phyloP scores from a whole-genome alignment of 495 filamentous ascomycete species.

The Chaetomium cochliodes region DNA sequence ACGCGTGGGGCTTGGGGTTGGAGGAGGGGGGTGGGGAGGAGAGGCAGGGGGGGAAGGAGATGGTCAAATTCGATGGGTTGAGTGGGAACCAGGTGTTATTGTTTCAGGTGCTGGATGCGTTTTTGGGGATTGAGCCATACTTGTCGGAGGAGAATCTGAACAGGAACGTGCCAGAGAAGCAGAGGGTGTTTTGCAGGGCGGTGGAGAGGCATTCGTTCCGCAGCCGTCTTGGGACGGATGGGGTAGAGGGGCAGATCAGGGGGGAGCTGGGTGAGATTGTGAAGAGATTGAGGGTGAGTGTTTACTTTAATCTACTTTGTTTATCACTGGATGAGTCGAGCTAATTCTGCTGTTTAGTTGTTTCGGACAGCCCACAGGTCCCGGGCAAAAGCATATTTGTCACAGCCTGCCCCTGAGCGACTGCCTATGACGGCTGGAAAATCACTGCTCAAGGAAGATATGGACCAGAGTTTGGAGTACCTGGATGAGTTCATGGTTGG shows the following conservation, averaged over 20 bases:
- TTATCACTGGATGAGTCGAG: not conserved
- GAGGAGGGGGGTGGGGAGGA: conserved; percentile 21
- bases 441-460: conserved; percentile 37
- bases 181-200: conserved; percentile 35
- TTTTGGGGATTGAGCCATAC: conserved; percentile 45
- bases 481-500: conserved; percentile 28
- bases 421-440: conserved; percentile 48
- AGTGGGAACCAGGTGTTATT: conserved; percentile 46
- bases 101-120: conserved; percentile 46
- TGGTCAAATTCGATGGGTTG: conserved; percentile 45
- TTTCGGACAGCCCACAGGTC: conserved; percentile 43
- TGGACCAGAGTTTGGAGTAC: conserved; percentile 22
- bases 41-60: conserved; percentile 24
- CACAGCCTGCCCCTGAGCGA: conserved; percentile 43
- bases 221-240: conserved; percentile 26
- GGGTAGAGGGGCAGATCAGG: conserved; percentile 30
- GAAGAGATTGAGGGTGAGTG: conserved; percentile 40
- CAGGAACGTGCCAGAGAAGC: conserved; percentile 35
- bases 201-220: conserved; percentile 30
- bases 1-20: conserved; percentile 42
- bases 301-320: not conserved
- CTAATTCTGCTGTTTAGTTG: conserved; percentile 18
- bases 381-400: conserved; percentile 40
- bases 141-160: conserved; percentile 29
- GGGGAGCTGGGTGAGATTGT: conserved; percentile 36